These are phyloP conservation scores for Amaranthus cruentus DNA, from an alignment of 148 eudicot species.

Conservation along the genomic window DNA sequence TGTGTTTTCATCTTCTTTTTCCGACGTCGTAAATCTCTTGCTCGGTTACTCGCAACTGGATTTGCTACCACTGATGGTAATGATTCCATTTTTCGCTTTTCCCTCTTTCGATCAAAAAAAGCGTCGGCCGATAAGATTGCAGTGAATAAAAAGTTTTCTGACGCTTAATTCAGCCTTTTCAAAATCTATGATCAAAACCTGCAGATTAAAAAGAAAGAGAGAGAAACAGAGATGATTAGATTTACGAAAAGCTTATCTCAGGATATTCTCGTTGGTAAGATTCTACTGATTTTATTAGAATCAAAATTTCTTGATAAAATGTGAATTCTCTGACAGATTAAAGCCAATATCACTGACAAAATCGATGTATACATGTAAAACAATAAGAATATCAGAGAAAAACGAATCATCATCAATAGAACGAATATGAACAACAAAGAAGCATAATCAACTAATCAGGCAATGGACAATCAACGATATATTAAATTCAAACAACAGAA, in stretches of 20 bases:
- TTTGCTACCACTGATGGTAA: conserved; percentile 30
- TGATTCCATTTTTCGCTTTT: conserved; percentile 21
- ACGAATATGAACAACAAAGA: neutral
- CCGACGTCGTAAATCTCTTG: conserved; percentile 37
- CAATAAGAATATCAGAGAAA: neutral
- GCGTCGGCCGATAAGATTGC: neutral
- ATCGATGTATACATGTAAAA: neutral
- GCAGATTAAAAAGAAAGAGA: conserved; percentile 7
- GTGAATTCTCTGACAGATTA: neutral
- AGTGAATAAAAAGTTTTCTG: conserved; percentile 1
- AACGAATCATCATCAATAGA: neutral
- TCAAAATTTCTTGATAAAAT: conserved; percentile 9
- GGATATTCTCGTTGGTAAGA: conserved; percentile 28
- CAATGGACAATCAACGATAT: neutral
- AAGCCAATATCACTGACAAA: neutral
- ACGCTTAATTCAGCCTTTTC: conserved; percentile 4
- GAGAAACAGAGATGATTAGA: conserved; percentile 11
- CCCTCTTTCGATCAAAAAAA: neutral
- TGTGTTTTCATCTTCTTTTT: conserved; percentile 44
- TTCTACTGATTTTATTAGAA: conserved; percentile 1
- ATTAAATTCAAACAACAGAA: neutral
- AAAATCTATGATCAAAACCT: conserved; percentile 10
- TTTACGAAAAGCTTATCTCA: neutral
- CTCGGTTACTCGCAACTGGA: conserved; percentile 39
- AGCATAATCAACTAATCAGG: neutral